Evolutionary conservation across 352 stramenopile species (phyloP), one percentile per base, ranked within the genome.

Genomic region (Phytophthora sp.): DNA sequence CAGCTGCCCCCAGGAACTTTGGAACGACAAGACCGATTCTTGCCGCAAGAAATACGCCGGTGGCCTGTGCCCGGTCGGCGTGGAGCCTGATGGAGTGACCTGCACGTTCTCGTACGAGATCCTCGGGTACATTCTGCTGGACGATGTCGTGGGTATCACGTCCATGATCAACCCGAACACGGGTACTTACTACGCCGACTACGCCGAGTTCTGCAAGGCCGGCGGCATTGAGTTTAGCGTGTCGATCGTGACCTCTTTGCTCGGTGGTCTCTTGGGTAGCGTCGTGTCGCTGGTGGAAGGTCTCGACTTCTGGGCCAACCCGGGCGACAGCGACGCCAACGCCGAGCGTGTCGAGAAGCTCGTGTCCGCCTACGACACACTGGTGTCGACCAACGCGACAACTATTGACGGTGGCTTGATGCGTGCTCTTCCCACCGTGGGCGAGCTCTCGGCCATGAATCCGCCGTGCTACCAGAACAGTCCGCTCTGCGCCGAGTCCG

Each of bases 111-210:
- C 71, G 56, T 90, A 84, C 62, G 64, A 84, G 27, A 76, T 90
- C 17, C 61, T 90, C 13, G 80, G 80, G 18, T 90, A 82, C 62
- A 74, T 90, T 23, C 55, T 68, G 38, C 53, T 90, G 15, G 80
- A 90, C 62, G 80, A 90, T 48, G 77, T 90, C 32, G 78, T 90
- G 11, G 77, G 83, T 11, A 92, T 92, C 76, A 92, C 83, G 3
- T 76, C 59, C 15, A 86, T 92, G 67, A 38, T 71, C 11, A 87
- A 89, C 65, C 74, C 78, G 0, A 24, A 23, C 5, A 90, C 77
- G 4, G 67, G 69, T 34, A 53, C 59, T 4, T 54, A 42, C 4
- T 91, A 82, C 60, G 58, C 50, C n/a, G 66, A 89, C 66, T 91
- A 87, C 65, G 51, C 34, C n/a, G 77, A 91, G 55, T 91, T 89